A percentile compares a stretch with the other conserved stretches of the same genome.
Conservation (phyloP, 768 basidiomycete genomes). For the Phlebiopsis flavidoalba region DNA sequence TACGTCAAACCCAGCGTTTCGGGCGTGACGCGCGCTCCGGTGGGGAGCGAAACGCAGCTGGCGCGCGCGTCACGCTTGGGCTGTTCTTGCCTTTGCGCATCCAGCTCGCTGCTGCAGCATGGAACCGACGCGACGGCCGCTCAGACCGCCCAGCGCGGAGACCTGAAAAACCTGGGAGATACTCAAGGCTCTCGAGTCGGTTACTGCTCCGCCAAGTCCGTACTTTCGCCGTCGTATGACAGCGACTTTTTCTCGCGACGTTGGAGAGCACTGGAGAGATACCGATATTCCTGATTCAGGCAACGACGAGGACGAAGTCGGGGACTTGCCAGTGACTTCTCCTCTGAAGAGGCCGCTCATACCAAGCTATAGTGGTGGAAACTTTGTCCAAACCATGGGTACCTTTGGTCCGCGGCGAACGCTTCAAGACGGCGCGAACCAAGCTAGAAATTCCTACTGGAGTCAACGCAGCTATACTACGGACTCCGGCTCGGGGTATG, state of each 20-base stretch:
- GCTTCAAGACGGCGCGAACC: neutral
- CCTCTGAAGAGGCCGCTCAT: neutral
- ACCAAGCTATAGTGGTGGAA: constrained; percentile 9
- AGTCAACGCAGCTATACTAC: neutral
- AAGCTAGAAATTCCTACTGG: neutral
- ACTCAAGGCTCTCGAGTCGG: constrained; percentile 17
- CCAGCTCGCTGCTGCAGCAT: neutral
- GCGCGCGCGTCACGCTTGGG: neutral
- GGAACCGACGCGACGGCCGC: neutral
- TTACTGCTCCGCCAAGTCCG: constrained; percentile 20
- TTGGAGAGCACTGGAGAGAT: constrained; percentile 22
- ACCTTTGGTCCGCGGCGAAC: constrained; percentile 15
- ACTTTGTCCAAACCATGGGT: constrained; percentile 15
- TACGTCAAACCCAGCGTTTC: neutral
- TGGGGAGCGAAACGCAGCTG: neutral
- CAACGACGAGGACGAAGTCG: neutral
- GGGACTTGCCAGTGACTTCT: neutral
- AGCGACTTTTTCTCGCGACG: constrained; percentile 13
- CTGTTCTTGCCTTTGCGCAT: neutral
- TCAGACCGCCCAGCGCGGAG: constrained; percentile 1
- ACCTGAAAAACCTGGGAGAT: constrained; percentile 19
- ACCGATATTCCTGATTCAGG: constrained; percentile 20
- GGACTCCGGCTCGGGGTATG: neutral
- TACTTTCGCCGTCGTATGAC: constrained; percentile 16
- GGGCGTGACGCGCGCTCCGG: neutral